Evolutionary conservation across 495 filamentous ascomycete species (phyloP), one percentile per base, ranked within the genome.

Genomic region (Hypomontagnella monticulosa): DNA sequence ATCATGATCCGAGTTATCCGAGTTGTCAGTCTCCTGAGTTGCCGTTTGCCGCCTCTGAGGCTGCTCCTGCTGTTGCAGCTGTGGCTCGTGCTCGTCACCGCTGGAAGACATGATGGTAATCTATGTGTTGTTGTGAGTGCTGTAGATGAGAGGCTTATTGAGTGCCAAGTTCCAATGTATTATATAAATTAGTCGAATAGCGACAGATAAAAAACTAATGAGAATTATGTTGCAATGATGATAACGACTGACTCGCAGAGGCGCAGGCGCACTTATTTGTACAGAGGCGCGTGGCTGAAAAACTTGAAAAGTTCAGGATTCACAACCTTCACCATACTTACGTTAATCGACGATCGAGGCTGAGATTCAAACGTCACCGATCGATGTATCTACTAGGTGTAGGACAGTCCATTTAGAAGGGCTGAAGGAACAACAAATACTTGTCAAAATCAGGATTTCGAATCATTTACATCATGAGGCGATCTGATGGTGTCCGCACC

Each of bases 1-100:
- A 78, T 70, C 83, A 64, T 41, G 84, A 78, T 70, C 83, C 71
- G 61, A 48, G 71, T 47, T 8, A 23, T 63, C 61, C 37, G 67
- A 65, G 57, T 50, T 34, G 16, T 70, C 67, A n/a, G 57, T 57
- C 47, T 70, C 61, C 30, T 66, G 67, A 5, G 51, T 47, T 1
- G 23, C 57, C 2, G 52, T 59, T 36, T 51, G 57, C 34, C 52
- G 57, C 61, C 57, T 47, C 61, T 52, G 14, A 11, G 57, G 66
- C 63, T 60, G 34, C 33, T 36, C 16, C 44, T 49, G 43, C 37
- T 48, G 55, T 20, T 57, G 20, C 15, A 36, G 52, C 23, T 27
- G 23, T 27, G 23, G 14, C 30, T 50, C 7, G 23, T 65, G 59
- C 48, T 64, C 61, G 20, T 57, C 57, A 20, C 30, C 47, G 57